phyloP scores from a whole-genome alignment of 208 protist species.

The Leishmania tropica region DNA sequence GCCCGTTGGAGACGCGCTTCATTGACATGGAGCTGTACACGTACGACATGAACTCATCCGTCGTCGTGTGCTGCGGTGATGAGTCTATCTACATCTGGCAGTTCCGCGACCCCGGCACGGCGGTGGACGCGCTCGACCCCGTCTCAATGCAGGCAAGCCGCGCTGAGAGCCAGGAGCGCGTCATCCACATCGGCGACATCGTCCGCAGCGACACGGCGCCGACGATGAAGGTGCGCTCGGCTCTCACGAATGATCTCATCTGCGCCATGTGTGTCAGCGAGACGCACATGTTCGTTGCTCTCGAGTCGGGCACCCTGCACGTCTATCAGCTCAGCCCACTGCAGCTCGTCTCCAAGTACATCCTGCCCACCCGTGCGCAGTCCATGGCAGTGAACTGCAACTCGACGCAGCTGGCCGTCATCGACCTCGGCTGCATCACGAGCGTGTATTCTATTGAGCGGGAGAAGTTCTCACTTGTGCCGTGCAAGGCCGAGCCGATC shows the following conservation, averaged over 20 bases:
- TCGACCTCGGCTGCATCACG: constrained; percentile 92
- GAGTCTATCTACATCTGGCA: constrained; percentile 96
- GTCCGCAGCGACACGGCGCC: constrained; percentile 60
- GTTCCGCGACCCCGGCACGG: constrained; percentile 84
- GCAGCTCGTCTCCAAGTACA: constrained; percentile 78
- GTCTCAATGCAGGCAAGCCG: constrained; percentile 84
- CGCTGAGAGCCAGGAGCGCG: constrained; percentile 61
- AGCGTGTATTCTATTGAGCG: constrained; percentile 62
- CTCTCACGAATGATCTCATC: constrained; percentile 91
- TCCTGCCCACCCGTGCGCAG: constrained; percentile 81
- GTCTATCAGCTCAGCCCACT: constrained; percentile 89
- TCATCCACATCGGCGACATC: constrained; percentile 94
- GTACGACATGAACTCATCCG: constrained; percentile 89
- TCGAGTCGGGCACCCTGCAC: constrained; percentile 91
- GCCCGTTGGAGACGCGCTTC: constrained; percentile 92
- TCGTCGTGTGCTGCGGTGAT: constrained; percentile 92
- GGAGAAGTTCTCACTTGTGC: constrained; percentile 60
- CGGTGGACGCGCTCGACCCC: constrained; percentile 83
- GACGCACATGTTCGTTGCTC: constrained; percentile 80
- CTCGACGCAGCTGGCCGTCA: constrained; percentile 84
- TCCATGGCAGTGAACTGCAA: constrained; percentile 92
- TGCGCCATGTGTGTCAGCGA: constrained; percentile 89
- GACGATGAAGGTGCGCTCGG: constrained; percentile 57
- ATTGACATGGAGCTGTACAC: constrained; percentile 91
- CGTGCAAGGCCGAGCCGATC: constrained; percentile 57